Conservation (phyloP, 2,329 filamentous ascomycete genomes). For the Penicillium concentricum region DNA sequence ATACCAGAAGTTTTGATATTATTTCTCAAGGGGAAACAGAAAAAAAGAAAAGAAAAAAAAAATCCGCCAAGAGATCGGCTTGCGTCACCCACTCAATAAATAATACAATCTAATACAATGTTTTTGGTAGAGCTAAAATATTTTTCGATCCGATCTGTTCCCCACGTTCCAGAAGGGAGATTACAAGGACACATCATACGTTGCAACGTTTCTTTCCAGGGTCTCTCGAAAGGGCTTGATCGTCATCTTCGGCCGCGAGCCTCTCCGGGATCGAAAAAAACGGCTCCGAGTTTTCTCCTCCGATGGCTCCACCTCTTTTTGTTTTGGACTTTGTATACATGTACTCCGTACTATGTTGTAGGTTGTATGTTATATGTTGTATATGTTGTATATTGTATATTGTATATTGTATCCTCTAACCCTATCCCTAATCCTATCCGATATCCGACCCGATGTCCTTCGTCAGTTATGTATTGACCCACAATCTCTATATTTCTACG, state of each 20-base stretch:
- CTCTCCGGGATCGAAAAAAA: constrained; percentile 16
- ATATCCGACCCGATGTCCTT: background rate
- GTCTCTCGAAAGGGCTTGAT: constrained; percentile 3
- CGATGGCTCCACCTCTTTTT: constrained; percentile 3
- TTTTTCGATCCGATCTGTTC: background rate
- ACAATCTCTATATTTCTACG: background rate
- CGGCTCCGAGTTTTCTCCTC: constrained; percentile 28
- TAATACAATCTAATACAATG: background rate
- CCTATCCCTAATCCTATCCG: background rate
- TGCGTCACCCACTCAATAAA: constrained; percentile 17
- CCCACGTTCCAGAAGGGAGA: constrained; percentile 1
- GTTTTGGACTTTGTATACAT: background rate
- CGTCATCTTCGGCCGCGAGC: constrained; percentile 19
- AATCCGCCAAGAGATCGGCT: constrained; percentile 21
- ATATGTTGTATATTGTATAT: too few relatives aligned
- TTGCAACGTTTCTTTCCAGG: background rate
- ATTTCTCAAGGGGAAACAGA: too few relatives aligned
- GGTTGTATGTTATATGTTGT: too few relatives aligned
- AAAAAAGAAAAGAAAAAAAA: too few relatives aligned
- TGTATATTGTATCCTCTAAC: background rate
- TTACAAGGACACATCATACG: background rate
- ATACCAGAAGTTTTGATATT: too few relatives aligned
- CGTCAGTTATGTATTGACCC: background rate
- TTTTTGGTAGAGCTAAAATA: too few relatives aligned
- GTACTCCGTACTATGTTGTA: too few relatives aligned